Conservation (phyloP, 345 rosid species). For the Adansonia digitata region DNA sequence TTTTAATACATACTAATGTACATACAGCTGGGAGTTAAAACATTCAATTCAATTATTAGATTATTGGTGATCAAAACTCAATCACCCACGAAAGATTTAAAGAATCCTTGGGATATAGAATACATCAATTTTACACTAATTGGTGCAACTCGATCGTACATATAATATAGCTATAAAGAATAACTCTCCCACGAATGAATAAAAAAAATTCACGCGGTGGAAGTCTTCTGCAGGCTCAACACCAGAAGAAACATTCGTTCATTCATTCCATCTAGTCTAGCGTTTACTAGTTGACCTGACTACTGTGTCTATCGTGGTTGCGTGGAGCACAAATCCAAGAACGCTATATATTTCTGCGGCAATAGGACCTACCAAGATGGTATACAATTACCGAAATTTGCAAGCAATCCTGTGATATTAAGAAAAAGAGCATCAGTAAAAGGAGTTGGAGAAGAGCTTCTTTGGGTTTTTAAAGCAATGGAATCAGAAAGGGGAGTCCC, state of each 20-base stretch:
- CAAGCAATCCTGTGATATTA: neutral
- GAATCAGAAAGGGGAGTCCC: slow-evolving; percentile 46
- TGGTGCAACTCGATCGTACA: no score
- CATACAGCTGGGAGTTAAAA: neutral
- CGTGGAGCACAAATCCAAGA: neutral
- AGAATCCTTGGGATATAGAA: no score
- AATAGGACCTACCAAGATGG: neutral
- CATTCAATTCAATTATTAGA: neutral
- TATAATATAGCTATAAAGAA: no score
- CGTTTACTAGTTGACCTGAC: slow-evolving; percentile 26
- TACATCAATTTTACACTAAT: no score
- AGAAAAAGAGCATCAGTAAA: neutral
- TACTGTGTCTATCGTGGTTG: neutral
- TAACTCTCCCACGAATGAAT: no score
- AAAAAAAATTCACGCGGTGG: no score
- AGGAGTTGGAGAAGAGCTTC: neutral
- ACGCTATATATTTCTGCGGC: neutral
- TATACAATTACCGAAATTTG: neutral
- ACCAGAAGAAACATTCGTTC: slow-evolving; percentile 16
- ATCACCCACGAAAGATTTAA: neutral
- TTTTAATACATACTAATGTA: neutral
- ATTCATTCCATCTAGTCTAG: no score
- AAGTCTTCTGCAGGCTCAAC: slow-evolving; percentile 7
- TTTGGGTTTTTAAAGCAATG: slow-evolving; percentile 27
- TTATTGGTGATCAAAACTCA: neutral